A percentile compares a stretch with the other conserved stretches of the same genome.
Conservation (phyloP, 139 green algal species). For the Coccomyxa sp. region DNA sequence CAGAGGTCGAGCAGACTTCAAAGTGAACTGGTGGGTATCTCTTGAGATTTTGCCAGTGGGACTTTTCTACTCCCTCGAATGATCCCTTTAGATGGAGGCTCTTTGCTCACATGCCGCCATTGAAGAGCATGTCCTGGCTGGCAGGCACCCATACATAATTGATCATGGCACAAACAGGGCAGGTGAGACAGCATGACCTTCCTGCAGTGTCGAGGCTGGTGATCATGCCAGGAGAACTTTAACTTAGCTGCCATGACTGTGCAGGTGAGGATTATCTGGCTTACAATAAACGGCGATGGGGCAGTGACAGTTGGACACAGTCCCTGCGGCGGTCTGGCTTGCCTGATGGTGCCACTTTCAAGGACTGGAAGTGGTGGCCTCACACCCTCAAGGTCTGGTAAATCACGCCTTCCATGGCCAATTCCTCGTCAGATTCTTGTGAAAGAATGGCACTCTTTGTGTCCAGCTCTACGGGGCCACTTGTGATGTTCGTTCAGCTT, state of each 20-base stretch:
- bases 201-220: no score
- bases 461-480: no score
- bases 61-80: not conserved
- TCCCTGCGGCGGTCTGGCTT: not conserved
- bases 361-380: constrained; percentile 10
- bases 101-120: not conserved
- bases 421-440: no score
- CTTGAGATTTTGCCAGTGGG: not conserved
- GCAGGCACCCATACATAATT: not conserved
- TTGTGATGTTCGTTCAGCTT: no score
- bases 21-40: not conserved
- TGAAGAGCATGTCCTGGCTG: not conserved
- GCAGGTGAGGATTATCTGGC: constrained; percentile 9
- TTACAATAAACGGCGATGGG: constrained; percentile 2
- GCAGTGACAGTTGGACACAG: constrained; percentile 1
- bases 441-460: no score
- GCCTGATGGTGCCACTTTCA: constrained; percentile 4
- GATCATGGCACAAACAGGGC: not conserved
- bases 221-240: no score
- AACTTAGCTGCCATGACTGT: not conserved
- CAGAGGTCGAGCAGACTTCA: not conserved
- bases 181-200: not conserved
- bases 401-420: no score
- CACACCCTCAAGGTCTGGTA: constrained; percentile 6
- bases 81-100: not conserved